A percentile compares a stretch with the other conserved stretches of the same genome.
phyloP scores from a whole-genome alignment of 2,329 filamentous ascomycete genomes.

The Pyricularia grisea region DNA sequence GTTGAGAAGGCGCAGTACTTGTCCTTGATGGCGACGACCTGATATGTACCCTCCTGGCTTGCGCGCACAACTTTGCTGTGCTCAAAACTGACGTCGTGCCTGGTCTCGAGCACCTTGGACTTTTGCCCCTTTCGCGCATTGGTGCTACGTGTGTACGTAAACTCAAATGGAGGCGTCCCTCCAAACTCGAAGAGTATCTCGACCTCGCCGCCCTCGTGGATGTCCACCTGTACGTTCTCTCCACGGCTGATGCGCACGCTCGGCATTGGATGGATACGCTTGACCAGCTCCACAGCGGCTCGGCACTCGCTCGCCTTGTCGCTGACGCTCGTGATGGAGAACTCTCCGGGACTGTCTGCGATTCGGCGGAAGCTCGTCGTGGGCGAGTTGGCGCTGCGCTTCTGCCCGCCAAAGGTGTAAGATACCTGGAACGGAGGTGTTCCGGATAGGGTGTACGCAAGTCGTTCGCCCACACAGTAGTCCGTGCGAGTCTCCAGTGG shows the following conservation, averaged over 20 bases:
- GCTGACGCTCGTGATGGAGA: conserved; percentile 76
- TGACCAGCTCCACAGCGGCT: conserved; percentile 66
- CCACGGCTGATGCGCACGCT: conserved; percentile 86
- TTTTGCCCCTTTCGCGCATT: conserved; percentile 70
- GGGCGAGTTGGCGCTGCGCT: conserved; percentile 68
- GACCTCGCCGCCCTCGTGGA: conserved; percentile 91
- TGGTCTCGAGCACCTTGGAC: conserved; percentile 76
- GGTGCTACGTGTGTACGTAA: conserved; percentile 87
- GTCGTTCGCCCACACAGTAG: conserved; percentile 91
- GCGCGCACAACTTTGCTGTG: conserved; percentile 73
- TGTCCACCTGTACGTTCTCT: conserved; percentile 71
- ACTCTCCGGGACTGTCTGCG: conserved; percentile 81
- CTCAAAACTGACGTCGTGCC: conserved; percentile 77
- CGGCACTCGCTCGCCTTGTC: conserved; percentile 86
- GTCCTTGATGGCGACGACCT: conserved; percentile 94
- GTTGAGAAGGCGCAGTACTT: conserved; percentile 83
- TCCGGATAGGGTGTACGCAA: conserved; percentile 85
- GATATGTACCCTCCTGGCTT: conserved; percentile 91
- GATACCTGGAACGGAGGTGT: conserved; percentile 86
- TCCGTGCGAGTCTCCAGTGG: conserved; percentile 75
- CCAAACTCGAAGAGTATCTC: conserved; percentile 93
- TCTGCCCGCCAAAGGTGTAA: conserved; percentile 76
- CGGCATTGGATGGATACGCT: conserved; percentile 84
- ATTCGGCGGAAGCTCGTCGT: conserved; percentile 87
- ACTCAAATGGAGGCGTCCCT: conserved; percentile 93